Evolutionary conservation across 345 rosid species (phyloP).

Genomic region (Rhizophora apiculata): DNA sequence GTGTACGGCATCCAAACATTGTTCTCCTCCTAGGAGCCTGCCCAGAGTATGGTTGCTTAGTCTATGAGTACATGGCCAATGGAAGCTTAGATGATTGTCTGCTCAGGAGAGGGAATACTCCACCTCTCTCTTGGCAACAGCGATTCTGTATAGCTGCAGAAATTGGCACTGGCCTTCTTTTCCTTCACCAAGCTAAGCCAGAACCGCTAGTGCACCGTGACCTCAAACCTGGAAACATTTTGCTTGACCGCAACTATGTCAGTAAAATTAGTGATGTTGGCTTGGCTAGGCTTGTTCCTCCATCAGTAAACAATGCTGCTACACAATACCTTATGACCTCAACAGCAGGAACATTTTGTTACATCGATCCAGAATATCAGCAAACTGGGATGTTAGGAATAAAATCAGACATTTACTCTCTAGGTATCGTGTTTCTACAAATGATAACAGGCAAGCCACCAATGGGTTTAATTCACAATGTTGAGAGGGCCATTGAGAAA

Average conservation of each 20-base stretch:
- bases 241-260: conserved; percentile 71
- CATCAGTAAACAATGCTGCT: conserved; percentile 50
- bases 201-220: conserved; percentile 96
- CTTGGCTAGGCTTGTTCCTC: conserved; percentile 90
- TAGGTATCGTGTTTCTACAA: conserved; percentile 79
- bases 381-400: conserved; percentile 88
- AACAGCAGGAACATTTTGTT: conserved; percentile 92
- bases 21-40: conserved; percentile 92
- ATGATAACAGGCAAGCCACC: conserved; percentile 82
- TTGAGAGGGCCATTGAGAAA: conserved; percentile 57
- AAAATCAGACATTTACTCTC: conserved; percentile 80
- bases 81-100: conserved; percentile 91
- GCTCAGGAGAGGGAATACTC: conserved; percentile 47
- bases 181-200: conserved; percentile 89
- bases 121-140: conserved; percentile 66
- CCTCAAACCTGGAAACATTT: conserved; percentile 83
- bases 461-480: conserved; percentile 74
- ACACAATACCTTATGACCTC: conserved; percentile 89
- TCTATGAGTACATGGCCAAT: conserved; percentile 88
- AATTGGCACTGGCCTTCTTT: conserved; percentile 76
- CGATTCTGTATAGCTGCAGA: conserved; percentile 82
- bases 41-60: conserved; percentile 84
- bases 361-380: conserved; percentile 94
- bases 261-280: conserved; percentile 97
- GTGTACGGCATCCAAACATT: conserved; percentile 93